Base-by-base conservation (phyloP, 331 rosid species). In the Acacia pycnantha region DNA sequence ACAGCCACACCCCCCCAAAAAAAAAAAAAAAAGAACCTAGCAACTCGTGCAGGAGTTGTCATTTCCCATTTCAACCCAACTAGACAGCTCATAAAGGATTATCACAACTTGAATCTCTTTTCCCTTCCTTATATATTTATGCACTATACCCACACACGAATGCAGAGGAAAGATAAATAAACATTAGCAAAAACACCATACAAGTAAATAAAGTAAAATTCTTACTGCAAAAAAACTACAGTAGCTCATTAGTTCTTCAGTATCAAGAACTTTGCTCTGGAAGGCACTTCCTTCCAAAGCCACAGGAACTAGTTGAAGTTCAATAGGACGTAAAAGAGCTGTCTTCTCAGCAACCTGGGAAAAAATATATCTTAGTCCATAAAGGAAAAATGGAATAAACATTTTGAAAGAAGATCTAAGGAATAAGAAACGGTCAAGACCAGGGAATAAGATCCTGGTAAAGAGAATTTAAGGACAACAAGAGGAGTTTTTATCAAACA, bases 311-410 rank as follows among this genome's bases (percentile, higher is more conserved):
- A 92, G 90, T 84, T 95, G 86, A 86, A 95, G 86, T 84, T 95
- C 98, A 73, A 84, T 83, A 22, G 98, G 98, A 41, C 98, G 90
- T 83, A 95, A 88, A 84, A 91, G 91, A 82, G 92, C 73, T 0
- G 98, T 95, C 90, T 93, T 95, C 89, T 90, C 98, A 81, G 98
- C 96, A 78, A 95, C 97, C 98, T 95, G 88, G 88, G 81, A 91
- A 79, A 27, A 43, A 83, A 37, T 81, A 59, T 75, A 27, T 24
- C 74, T 76, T 33, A 78, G 70, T 59, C 29, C 70, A 76, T 14
- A 41, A 13, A 76, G 64, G 71, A 26, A 76, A 58, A 76, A 76
- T 15, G 15, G 67, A 56, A 56, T 13, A 40, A 54, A 79, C 10
- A 29, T 50, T 77, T 84, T 62, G 9, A 74, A 82, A 73, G 50